Percentiles rank a stretch among this genome's conserved stretches.
phyloP scores from a whole-genome alignment of 768 basidiomycete genomes.

The Infundibulicybe gibba region DNA sequence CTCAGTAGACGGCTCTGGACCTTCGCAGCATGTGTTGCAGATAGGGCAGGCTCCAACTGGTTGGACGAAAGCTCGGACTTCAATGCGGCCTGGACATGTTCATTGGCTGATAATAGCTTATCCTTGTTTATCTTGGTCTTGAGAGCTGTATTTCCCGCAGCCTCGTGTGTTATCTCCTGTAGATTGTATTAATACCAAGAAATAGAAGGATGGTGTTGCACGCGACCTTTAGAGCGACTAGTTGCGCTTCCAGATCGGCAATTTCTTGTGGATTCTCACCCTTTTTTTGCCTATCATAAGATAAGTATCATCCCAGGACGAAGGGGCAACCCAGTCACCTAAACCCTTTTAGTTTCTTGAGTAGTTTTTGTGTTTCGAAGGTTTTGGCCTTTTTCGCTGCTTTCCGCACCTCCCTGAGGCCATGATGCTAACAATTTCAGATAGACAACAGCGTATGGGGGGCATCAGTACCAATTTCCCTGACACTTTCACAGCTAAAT shows the following conservation, averaged over 20 bases:
- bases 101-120: constrained; percentile 46
- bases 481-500: constrained; percentile 35
- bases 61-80: constrained; percentile 37
- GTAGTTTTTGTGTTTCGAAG: constrained; percentile 78
- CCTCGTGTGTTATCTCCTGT: constrained; percentile 57
- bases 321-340: constrained; percentile 37
- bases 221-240: constrained; percentile 62
- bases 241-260: constrained; percentile 52
- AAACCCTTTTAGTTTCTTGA: constrained; percentile 74
- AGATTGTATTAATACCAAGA: constrained; percentile 2
- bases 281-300: constrained; percentile 27
- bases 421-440: constrained; percentile 57
- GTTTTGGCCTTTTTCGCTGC: constrained; percentile 77
- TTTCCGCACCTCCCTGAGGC: constrained; percentile 67
- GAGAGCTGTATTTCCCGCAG: constrained; percentile 63
- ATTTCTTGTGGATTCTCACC: constrained; percentile 33
- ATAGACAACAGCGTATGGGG: not conserved
- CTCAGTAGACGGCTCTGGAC: constrained; percentile 73
- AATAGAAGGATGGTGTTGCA: constrained; percentile 1
- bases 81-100: constrained; percentile 42
- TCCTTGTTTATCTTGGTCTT: constrained; percentile 74
- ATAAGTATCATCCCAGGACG: not conserved
- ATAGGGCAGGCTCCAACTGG: constrained; percentile 25
- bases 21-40: constrained; percentile 49
- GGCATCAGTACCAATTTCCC: constrained; percentile 52